Percentiles rank a stretch among this genome's conserved stretches.
Conservation (phyloP, 257 asterid genomes). For the Salvia miltiorrhiza region DNA sequence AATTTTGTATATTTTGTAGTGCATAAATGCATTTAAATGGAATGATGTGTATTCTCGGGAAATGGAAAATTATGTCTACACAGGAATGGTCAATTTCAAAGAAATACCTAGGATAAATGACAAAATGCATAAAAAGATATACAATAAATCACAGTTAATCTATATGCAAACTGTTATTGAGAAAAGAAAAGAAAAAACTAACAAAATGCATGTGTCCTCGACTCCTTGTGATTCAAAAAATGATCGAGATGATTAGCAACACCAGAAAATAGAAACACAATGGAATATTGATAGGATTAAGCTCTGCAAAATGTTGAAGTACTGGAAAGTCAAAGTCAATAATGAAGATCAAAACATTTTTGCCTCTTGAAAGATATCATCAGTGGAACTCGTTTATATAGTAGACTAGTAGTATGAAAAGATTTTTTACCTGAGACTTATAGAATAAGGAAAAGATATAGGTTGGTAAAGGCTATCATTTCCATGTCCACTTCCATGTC, state of each 20-base stretch:
- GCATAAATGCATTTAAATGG: not conserved
- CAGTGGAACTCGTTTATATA: not conserved
- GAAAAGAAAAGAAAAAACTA: not conserved
- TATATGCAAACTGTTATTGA: not conserved
- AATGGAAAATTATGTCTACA: not conserved
- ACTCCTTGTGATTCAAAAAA: not conserved
- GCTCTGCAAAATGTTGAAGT: not conserved
- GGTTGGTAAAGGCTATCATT: constrained; percentile 45
- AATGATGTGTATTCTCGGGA: not conserved
- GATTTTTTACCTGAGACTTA: constrained; percentile 35
- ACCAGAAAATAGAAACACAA: not conserved
- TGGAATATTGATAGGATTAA: not conserved
- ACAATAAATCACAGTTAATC: not conserved
- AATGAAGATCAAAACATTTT: not conserved
- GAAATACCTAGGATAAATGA: not conserved
- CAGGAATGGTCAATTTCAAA: not conserved
- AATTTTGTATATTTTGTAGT: not conserved
- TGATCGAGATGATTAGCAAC: not conserved
- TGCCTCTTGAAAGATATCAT: not conserved
- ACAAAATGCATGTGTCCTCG: not conserved
- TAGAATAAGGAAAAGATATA: constrained; percentile 29
- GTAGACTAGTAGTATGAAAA: not conserved
- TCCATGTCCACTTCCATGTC: constrained; percentile 21
- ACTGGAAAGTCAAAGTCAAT: not conserved
- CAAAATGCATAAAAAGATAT: not conserved